Base-by-base conservation (phyloP, 345 rosid species). In the Clausena lansium region DNA sequence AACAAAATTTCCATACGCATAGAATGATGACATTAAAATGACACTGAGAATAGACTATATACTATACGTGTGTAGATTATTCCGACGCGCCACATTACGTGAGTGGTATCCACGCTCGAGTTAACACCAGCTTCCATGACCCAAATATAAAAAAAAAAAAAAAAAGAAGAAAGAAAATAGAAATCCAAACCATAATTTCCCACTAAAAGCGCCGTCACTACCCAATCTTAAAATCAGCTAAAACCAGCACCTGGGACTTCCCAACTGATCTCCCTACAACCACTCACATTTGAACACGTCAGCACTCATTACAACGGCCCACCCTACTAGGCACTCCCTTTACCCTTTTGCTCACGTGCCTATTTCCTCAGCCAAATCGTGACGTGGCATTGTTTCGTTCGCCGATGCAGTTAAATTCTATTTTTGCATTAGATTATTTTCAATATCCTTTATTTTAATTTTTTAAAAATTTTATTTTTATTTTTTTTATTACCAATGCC, bases 221-320 rank as follows among this genome's bases (percentile, higher is more conserved):
- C 7, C 47, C 36, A 36, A 20, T 15, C 47, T 2, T 20, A 10
- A 36, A 65, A 35, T 36, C 70, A 65, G 27, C 47, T 9, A 9
- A 32, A 9, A 64, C 25, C 68, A 33, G 8, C 41, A 20, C 45
- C 2, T 33, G 24, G 27, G 15, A 35, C 38, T 24, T 65, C 69
- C 47, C 6, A 65, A 65, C 70, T 35, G 47, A 65, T 19, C 11
- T 65, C 70, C 70, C 70, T 65, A 65, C 47, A 65, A 35, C 47
- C 17, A 65, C 70, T 65, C 47, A 20, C 2, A 35, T 65, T 20
- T 35, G 27, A 5, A 35, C 69, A 35, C 47, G 27, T 35, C 47
- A 19, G 0, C 68, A 33, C 35, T 27, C 11, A 62, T 28, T 28
- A 4, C 66, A 62, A 27, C 36, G 66, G 66, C 66, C 66, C 50